Evolutionary conservation across 2,329 filamentous ascomycete species (phyloP).

Genomic region (Alternaria panax): DNA sequence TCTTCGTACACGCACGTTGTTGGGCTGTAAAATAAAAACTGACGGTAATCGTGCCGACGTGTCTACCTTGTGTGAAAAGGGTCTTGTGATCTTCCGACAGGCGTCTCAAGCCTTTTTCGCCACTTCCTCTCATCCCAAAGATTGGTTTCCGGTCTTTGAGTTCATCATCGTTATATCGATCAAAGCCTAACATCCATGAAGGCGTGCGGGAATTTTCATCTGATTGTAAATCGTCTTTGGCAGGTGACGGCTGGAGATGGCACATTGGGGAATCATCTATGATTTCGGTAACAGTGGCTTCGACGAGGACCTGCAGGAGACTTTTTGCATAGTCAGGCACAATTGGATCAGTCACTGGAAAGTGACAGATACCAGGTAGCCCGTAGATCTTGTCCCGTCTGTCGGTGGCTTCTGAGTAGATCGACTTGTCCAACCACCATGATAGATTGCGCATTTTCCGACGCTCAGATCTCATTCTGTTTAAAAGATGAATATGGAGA

Average conservation of each 20-base stretch:
- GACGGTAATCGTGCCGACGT: not conserved
- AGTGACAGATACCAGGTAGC: not conserved
- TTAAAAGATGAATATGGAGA: too few relatives aligned
- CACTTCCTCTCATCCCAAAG: not conserved
- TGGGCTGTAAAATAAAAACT: not conserved
- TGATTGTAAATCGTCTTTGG: too few relatives aligned
- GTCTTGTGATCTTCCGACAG: not conserved
- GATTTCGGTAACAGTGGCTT: not conserved
- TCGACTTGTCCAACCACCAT: not conserved
- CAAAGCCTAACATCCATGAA: not conserved
- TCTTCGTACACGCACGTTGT: rapidly evolving
- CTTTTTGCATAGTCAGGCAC: not conserved
- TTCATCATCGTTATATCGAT: not conserved
- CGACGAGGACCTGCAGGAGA: not conserved
- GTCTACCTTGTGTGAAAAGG: not conserved
- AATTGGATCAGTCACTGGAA: not conserved
- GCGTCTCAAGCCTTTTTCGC: not conserved
- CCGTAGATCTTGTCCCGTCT: not conserved
- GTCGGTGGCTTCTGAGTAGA: rapidly evolving
- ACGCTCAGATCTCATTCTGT: not conserved
- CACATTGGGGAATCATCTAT: not conserved
- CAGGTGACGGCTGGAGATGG: too few relatives aligned
- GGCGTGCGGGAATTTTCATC: not conserved
- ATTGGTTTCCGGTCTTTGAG: too few relatives aligned
- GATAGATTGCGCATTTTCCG: not conserved